Evolutionary conservation across 2,329 filamentous ascomycete genomes (phyloP), one percentile per base, ranked within the genome.

Genomic region (Thyridium curvatum): DNA sequence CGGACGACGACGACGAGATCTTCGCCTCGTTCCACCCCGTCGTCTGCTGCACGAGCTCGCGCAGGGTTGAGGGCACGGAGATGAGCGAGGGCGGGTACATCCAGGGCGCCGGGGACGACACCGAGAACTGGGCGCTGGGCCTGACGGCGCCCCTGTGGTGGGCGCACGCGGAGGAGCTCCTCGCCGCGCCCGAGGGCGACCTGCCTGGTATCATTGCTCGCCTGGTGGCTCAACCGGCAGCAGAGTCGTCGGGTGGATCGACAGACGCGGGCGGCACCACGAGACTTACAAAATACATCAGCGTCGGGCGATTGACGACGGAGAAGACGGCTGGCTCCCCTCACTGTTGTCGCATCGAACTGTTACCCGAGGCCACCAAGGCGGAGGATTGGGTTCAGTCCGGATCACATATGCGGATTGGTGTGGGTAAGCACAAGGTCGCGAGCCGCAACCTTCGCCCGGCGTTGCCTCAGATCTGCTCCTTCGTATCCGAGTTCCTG

Each of bases 71-170:
- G 2, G 84, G 80, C 12, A 79, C 76, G 3, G 86, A 91, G 56
- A 69, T 77, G 49, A 84, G 44, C 10, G 51, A 48, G 32, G 77
- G 74, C 3, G 82, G 81, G 6, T 98, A 98, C 55, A 84, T 98
- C 42, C 93, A 97, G 62, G 93, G 93, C 37, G 91, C 91, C 1
- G 93, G 85, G 3, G 93, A 98, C 59, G 93, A 98, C 58, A 87
- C 85, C 12, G 93, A 98, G 67, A 87, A 86, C 49, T 98, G 93
- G 93, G 84, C 89, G 2, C 66, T 76, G 38, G 88, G 87, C 0
- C 72, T 97, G 13, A 93, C 86, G 1, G 79, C 91, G 0, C 58
- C 66, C 0, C 46, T 91, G 0, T 98, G 95, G 62, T 98, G 93
- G 93, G 61, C 60, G 3, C 69, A 95, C 49, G 67, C 65, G 32